Conservation (phyloP, 73 alveolate species). For the Paramecium octaurelia region DNA sequence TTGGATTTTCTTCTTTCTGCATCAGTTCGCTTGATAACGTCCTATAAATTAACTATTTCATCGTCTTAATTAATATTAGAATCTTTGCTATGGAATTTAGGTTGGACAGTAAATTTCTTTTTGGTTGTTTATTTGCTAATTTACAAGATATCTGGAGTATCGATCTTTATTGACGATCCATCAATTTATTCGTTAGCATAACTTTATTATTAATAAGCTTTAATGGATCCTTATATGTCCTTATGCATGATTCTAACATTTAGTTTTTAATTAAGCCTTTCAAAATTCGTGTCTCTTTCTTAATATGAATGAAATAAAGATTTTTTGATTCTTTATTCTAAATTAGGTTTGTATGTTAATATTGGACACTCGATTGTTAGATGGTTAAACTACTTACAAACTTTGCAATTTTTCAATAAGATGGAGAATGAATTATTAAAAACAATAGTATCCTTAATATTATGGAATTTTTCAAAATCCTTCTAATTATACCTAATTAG, state of each 20-base stretch:
- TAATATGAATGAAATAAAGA: background rate
- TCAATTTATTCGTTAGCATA: background rate
- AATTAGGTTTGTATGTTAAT: background rate
- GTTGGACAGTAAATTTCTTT: background rate
- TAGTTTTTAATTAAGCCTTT: background rate
- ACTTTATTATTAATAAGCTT: background rate
- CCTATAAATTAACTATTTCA: background rate
- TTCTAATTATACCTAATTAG: background rate
- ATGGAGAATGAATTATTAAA: background rate
- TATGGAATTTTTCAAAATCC: slow-evolving; percentile 38
- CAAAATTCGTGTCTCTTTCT: background rate
- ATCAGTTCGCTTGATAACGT: background rate
- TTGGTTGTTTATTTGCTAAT: background rate
- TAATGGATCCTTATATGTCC: background rate
- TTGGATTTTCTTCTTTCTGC: background rate
- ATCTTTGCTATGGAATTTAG: background rate
- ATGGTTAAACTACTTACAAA: background rate
- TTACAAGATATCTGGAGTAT: background rate
- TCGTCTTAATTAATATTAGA: background rate
- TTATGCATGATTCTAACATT: background rate
- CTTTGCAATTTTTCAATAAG: background rate
- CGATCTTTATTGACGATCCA: background rate
- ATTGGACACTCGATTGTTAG: background rate
- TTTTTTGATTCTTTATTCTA: background rate
- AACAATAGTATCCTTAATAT: background rate